Conservation (phyloP, 306 rosid species). For the Aeschynomene evenia region DNA sequence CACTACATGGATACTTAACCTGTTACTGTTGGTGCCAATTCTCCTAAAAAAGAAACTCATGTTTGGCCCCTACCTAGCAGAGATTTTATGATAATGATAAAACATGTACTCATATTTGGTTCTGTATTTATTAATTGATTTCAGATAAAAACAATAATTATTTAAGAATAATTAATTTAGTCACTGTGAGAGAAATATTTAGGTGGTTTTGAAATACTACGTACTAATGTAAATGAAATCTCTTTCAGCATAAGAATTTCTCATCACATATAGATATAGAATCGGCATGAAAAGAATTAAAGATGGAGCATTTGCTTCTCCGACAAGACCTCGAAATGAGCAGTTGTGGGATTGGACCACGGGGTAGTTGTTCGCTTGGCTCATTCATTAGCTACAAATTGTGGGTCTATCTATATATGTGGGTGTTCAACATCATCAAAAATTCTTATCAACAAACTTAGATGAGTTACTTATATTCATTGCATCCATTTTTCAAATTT, state of each 20-base stretch:
- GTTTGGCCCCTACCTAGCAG: too few species aligned
- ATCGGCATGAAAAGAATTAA: not conserved
- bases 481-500: too few species aligned
- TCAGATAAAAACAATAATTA: too few species aligned
- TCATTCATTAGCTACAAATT: slow-evolving; percentile 36
- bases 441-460: not conserved
- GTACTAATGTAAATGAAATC: not conserved
- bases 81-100: too few species aligned
- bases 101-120: too few species aligned
- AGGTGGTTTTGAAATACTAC: not conserved
- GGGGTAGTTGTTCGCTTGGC: slow-evolving; percentile 25
- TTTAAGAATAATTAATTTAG: too few species aligned
- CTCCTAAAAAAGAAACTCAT: too few species aligned
- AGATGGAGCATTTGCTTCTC: slow-evolving; percentile 27
- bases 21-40: too few species aligned
- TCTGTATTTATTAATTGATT: too few species aligned
- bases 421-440: slow-evolving; percentile 29
- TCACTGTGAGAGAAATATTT: not conserved
- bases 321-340: slow-evolving; percentile 28
- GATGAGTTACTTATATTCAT: too few species aligned
- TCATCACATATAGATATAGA: too few species aligned
- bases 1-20: too few species aligned
- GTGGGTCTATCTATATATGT: slow-evolving; percentile 29
- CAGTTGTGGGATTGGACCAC: slow-evolving; percentile 31
- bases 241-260: not conserved